phyloP scores from a whole-genome alignment of 2,329 filamentous ascomycete species.

The Fusarium annulatum region DNA sequence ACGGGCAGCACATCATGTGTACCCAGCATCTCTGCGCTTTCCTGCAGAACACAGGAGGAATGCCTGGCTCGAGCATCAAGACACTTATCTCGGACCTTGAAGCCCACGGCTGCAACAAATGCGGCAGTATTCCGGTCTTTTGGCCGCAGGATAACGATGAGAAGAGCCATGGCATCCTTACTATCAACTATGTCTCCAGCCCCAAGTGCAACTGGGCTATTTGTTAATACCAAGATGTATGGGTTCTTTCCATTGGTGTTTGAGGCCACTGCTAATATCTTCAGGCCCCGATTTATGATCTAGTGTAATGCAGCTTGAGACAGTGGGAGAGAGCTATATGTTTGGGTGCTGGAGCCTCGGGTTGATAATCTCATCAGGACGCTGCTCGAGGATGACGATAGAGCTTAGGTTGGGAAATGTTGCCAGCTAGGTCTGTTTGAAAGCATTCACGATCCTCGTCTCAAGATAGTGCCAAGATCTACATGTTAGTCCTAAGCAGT shows the following conservation, averaged over 20 bases:
- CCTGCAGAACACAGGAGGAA: background rate
- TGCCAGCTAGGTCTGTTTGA: rapidly evolving
- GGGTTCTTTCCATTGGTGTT: rapidly evolving
- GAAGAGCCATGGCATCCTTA: background rate
- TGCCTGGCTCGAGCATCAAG: background rate
- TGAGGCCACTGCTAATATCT: rapidly evolving
- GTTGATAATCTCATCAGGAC: rapidly evolving
- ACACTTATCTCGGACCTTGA: background rate
- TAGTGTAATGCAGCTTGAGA: rapidly evolving
- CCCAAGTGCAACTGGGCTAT: background rate
- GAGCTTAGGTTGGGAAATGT: rapidly evolving
- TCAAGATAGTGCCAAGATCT: background rate
- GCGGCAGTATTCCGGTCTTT: background rate
- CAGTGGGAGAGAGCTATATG: background rate
- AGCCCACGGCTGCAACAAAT: background rate
- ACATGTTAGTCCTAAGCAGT: background rate
- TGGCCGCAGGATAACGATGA: background rate
- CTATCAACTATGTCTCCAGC: background rate
- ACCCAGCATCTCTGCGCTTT: background rate
- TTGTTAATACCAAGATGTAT: background rate
- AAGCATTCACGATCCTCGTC: rapidly evolving
- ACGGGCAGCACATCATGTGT: background rate
- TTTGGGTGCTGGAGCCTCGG: rapidly evolving
- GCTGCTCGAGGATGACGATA: background rate
- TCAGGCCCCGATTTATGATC: rapidly evolving